These are phyloP conservation scores for Coelastrella sp. DNA, from an alignment of 139 green algal species.

Conservation along the genomic window DNA sequence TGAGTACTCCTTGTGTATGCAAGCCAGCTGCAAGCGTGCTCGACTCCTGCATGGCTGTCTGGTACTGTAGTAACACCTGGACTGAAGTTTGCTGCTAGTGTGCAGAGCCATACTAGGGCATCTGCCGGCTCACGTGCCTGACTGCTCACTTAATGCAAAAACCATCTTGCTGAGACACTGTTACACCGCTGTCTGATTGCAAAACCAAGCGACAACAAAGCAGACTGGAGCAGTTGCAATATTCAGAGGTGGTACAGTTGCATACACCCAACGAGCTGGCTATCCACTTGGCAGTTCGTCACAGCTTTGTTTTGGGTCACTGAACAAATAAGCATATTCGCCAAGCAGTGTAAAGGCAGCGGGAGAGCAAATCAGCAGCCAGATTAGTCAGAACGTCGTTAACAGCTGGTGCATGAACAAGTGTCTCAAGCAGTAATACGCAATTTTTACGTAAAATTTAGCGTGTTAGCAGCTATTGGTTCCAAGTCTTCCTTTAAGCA, in stretches of 20 bases:
- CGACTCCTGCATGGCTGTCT: neutral
- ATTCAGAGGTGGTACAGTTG: no score
- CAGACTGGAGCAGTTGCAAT: no score
- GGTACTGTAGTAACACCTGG: neutral
- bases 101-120: neutral
- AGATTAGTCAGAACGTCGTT: neutral
- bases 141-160: neutral
- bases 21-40: neutral
- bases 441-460: no score
- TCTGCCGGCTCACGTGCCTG: neutral
- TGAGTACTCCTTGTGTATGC: conserved; percentile 28
- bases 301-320: no score
- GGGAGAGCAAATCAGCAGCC: neutral
- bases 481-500: neutral
- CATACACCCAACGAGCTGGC: no score
- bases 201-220: no score
- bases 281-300: no score
- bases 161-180: neutral
- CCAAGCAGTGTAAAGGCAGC: neutral
- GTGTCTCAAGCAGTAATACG: no score
- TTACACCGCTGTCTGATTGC: no score
- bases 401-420: neutral
- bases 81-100: neutral
- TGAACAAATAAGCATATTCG: no score
- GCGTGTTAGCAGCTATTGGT: neutral